Evolutionary conservation across 139 green algal genomes (phyloP), one percentile per base, ranked within the genome.

Genomic region (Auxenochlorella pyrenoidosa): DNA sequence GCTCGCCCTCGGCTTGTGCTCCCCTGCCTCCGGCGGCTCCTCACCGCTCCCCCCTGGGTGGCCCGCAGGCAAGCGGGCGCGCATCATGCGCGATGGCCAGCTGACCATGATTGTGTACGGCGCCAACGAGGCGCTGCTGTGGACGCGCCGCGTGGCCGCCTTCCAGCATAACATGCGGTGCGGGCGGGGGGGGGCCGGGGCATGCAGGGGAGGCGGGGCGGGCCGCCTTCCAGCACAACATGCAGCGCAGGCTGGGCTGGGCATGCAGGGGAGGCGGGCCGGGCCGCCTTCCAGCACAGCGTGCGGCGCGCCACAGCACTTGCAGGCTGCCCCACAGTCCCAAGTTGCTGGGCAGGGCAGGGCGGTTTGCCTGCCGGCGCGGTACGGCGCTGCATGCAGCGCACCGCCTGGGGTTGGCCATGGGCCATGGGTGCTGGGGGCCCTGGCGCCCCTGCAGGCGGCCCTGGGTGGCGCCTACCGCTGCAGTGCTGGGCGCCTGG

Each of bases 21-120:
- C n/a, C n/a, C n/a, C n/a, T n/a, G n/a, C n/a, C n/a, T n/a, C n/a
- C n/a, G n/a, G n/a, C n/a, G n/a, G n/a, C n/a, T n/a, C n/a, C n/a
- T n/a, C n/a, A n/a, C n/a, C n/a, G n/a, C n/a, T n/a, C n/a, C n/a
- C 32, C 72, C 72, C 38, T 51, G 34, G 19, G 6, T 12, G 0
- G 8, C 30, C 28, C 38, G 71, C 75, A 88, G 84, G 75, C 40
- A 79, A 79, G 32, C 89, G 90, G 1, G 93, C 94, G 0, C 89
- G 93, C n/a, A 94, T 98, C 60, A 82, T 97, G 82, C 83, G 92
- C 15, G 92, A 96, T 36, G 94, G 92, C 26, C 75, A 93, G 81
- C 89, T 98, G 38, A 95, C 91, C 24, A 80, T 98, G 72, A 95
- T 97, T 38, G 79, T 94, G 18, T 97, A 94, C 84, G 96, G 96